Evolutionary conservation across 208 protist species (phyloP), one percentile per base, ranked within the genome.

Genomic region (Vickermania ingenoplastis): DNA sequence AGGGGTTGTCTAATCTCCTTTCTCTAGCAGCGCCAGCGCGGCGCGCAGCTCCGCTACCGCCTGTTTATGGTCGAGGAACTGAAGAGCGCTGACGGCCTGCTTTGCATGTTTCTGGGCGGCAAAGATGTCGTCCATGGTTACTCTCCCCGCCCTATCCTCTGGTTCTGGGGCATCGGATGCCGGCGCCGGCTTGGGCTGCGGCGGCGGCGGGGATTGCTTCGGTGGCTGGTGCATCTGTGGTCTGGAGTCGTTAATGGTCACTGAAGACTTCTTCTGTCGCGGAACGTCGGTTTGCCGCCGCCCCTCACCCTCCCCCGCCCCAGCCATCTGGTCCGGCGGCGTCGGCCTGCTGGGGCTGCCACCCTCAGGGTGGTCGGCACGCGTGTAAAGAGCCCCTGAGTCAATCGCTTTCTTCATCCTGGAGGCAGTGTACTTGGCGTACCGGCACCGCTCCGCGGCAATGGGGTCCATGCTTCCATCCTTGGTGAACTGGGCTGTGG

Each of bases 401-500:
- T 81, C 74, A 3, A 93, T 59, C 1, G 77, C 69, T 53, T 85
- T 86, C 58, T 89, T 89, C 76, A 93, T 90, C 29, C 66, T 63
- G 2, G 75, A 56, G 4, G 83, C 83, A 41, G 78, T 86, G 65
- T 86, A 90, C 50, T 89, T 86, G 0, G 86, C 86, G 48, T 93
- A 93, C 51, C 80, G 78, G 28, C 73, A 79, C 63, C 87, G 87
- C 56, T 89, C 68, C 23, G 65, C 68, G 4, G 83, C 78, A 25
- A 90, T 77, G 23, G 55, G 41, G 55, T 93, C 80, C 59, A 91
- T 61, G 61, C 53, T 63, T 3, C 77, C 81, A 48, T 81, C 69
- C 14, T 78, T 67, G 21, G 70, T 89, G 60, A 91, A 93, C 68
- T 90, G 83, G 59, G 31, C 78, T 54, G 86, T 93, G 4, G 86